Conservation (phyloP, 345 rosid species). For the Dimocarpus longan region DNA sequence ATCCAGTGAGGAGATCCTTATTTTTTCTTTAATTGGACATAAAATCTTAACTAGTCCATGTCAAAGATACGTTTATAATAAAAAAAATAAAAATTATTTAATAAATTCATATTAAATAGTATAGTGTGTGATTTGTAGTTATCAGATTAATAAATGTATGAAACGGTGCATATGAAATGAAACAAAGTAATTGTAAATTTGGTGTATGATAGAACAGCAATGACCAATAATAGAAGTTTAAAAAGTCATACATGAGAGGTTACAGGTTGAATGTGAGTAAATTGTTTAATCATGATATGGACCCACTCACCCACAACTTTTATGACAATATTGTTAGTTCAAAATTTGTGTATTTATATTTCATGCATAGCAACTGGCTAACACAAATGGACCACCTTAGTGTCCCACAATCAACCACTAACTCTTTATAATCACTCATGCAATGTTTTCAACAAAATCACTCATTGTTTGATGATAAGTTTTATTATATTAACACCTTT, state of each 20-base stretch:
- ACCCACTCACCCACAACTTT: conserved; percentile 8
- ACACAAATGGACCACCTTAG: conserved; percentile 12
- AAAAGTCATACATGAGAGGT: not conserved
- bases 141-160: no score
- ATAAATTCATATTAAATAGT: no score
- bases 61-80: no score
- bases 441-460: conserved; percentile 1
- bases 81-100: no score
- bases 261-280: not conserved
- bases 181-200: not conserved
- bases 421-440: not conserved
- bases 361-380: conserved; percentile 4
- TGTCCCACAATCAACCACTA: conserved; percentile 7
- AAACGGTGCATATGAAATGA: no score
- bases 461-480: not conserved
- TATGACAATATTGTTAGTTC: not conserved
- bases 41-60: no score
- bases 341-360: not conserved
- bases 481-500: not conserved
- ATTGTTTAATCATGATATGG: not conserved
- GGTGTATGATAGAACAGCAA: not conserved
- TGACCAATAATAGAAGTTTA: not conserved
- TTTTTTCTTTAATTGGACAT: no score
- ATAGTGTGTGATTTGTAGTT: no score
- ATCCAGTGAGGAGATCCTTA: not conserved